Percentiles rank a stretch among this genome's conserved stretches.
These are phyloP conservation scores for Sporormia fimetaria DNA, from an alignment of 495 filamentous ascomycete species.

Conservation along the genomic window DNA sequence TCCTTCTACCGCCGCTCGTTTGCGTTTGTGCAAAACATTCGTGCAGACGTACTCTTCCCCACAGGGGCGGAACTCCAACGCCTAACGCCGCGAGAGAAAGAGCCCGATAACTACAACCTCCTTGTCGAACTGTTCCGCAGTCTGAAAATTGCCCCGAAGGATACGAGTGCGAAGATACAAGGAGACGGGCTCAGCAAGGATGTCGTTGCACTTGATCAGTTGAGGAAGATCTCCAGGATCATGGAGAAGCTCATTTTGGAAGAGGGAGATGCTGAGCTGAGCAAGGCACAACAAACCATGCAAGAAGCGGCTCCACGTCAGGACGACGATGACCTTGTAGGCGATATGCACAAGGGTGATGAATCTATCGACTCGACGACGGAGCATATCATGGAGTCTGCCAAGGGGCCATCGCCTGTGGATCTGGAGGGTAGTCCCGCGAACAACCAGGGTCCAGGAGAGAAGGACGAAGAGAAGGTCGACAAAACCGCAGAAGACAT, in stretches of 20 bases:
- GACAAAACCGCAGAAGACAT: too few species aligned
- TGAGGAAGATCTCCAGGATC: background rate
- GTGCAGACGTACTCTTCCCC: constrained; percentile 1
- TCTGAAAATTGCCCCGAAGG: constrained; percentile 2
- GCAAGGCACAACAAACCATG: background rate
- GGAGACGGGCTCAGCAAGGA: constrained; percentile 5
- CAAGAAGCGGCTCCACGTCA: background rate
- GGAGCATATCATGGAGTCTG: too few species aligned
- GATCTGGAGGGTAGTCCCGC: too few species aligned
- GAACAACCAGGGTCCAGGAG: too few species aligned
- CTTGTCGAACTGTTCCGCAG: background rate
- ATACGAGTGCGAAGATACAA: background rate
- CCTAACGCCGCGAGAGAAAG: background rate
- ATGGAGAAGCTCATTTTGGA: constrained; percentile 1
- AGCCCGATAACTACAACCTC: background rate
- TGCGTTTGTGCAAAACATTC: background rate
- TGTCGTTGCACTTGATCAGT: constrained; percentile 3
- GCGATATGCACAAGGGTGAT: too few species aligned
- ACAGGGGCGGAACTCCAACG: background rate
- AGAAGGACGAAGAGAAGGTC: too few species aligned
- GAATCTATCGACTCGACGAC: too few species aligned
- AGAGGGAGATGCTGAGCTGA: background rate
- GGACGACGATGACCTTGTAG: too few species aligned
- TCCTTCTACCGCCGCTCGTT: constrained; percentile 7
- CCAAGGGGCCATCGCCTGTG: too few species aligned